phyloP scores from a whole-genome alignment of 192 early-diverging fungal genomes.

The Gigaspora rosea region DNA sequence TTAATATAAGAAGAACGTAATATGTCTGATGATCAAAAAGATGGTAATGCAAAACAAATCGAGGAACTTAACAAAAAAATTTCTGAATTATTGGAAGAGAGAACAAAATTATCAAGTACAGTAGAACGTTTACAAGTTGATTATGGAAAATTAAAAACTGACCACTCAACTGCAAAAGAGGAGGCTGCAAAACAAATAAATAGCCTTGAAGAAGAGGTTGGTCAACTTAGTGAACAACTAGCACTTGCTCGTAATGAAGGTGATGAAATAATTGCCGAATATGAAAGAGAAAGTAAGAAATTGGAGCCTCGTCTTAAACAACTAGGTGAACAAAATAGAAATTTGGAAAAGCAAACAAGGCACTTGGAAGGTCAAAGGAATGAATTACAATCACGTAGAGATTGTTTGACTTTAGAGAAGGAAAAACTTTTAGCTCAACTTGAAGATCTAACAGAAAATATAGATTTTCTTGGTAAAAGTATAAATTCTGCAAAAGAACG shows the following conservation, averaged over 20 bases:
- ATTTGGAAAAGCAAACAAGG: constrained; percentile 17
- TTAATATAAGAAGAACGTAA: neutral
- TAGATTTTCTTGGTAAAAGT: neutral
- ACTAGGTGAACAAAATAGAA: constrained; percentile 1
- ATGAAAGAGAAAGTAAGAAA: constrained; percentile 22
- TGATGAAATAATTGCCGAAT: neutral
- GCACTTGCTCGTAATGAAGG: neutral
- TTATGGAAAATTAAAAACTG: constrained; percentile 8
- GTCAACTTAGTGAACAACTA: constrained; percentile 11
- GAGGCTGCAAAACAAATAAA: neutral
- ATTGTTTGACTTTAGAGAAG: neutral
- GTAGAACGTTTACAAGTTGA: neutral
- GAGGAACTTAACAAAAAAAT: neutral
- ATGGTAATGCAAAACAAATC: neutral
- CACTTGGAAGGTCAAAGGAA: constrained; percentile 14
- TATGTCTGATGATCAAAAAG: constrained; percentile 1
- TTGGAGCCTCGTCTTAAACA: neutral
- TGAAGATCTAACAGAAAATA: neutral
- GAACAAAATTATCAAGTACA: neutral
- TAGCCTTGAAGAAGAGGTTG: neutral
- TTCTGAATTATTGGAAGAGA: neutral
- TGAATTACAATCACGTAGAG: constrained; percentile 22
- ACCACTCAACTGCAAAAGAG: neutral
- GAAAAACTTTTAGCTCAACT: neutral
- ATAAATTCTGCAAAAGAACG: neutral